These are phyloP conservation scores for Allium sativum DNA, from an alignment of 106 monocot species.

Conservation along the genomic window DNA sequence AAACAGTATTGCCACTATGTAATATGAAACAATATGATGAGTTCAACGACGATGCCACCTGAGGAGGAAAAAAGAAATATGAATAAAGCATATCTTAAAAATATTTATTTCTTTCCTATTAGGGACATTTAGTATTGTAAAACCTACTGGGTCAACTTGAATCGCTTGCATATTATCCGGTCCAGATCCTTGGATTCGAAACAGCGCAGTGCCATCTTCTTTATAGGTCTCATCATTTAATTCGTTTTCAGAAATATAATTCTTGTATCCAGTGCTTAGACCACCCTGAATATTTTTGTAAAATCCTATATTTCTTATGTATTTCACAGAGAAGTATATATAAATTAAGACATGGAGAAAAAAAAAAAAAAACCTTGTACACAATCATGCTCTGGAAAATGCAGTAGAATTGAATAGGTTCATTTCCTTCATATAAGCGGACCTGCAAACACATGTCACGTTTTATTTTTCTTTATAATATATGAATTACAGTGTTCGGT, in stretches of 20 bases:
- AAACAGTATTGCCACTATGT: slow-evolving; percentile 59
- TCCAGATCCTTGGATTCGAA: slow-evolving; percentile 92
- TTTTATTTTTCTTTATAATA: no score
- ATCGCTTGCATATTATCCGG: slow-evolving; percentile 95
- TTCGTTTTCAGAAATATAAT: slow-evolving; percentile 43
- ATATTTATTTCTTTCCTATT: background rate
- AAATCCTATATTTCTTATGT: background rate
- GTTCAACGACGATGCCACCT: slow-evolving; percentile 88
- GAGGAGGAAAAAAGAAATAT: background rate
- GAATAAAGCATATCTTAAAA: slow-evolving; percentile 2
- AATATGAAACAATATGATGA: slow-evolving; percentile 89
- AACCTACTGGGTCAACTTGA: slow-evolving; percentile 81
- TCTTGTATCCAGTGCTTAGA: slow-evolving; percentile 81
- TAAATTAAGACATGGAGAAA: background rate
- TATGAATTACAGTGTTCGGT: background rate
- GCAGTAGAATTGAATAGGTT: slow-evolving; percentile 79
- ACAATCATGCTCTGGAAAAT: slow-evolving; percentile 84
- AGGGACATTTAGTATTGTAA: no score
- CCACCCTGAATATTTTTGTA: slow-evolving; percentile 56
- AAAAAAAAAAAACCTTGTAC: slow-evolving; percentile 42
- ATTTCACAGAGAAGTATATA: background rate
- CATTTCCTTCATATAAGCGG: slow-evolving; percentile 78
- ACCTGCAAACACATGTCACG: slow-evolving; percentile 23
- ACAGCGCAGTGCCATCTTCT: slow-evolving; percentile 73
- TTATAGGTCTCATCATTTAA: slow-evolving; percentile 68